Conservation (phyloP, 1,284 basidiomycete species). For the Laetiporus sulphureus region DNA sequence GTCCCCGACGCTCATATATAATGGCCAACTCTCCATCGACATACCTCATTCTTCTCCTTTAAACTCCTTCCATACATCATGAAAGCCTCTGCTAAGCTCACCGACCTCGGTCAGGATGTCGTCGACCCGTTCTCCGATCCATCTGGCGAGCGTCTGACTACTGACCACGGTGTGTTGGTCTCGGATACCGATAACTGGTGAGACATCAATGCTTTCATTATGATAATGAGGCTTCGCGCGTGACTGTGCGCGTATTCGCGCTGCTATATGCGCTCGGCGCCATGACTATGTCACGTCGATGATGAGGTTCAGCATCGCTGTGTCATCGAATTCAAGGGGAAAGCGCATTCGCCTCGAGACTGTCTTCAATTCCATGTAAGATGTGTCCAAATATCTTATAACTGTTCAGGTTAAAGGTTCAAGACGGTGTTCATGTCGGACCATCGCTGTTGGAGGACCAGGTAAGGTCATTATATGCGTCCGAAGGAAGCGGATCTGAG, state of each 20-base stretch:
- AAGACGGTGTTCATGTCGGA: conserved; percentile 36
- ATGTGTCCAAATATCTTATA: no score
- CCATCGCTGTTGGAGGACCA: conserved; percentile 63
- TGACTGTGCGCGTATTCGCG: no score
- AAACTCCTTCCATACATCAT: conserved; percentile 23
- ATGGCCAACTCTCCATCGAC: conserved; percentile 17
- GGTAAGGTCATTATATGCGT: conserved; percentile 5
- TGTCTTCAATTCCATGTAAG: no score
- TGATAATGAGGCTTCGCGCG: no score
- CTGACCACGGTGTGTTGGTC: conserved; percentile 53
- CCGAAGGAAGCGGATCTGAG: background rate
- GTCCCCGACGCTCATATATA: conserved; percentile 3
- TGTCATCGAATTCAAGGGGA: no score
- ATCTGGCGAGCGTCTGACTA: conserved; percentile 43
- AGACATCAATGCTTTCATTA: conserved; percentile 10
- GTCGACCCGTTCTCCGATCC: conserved; percentile 28
- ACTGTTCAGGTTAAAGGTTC: conserved; percentile 52
- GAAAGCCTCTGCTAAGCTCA: conserved; percentile 35
- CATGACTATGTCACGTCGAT: no score
- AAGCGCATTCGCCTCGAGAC: no score
- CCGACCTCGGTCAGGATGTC: conserved; percentile 40
- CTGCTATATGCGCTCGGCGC: no score
- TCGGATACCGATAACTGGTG: conserved; percentile 63
- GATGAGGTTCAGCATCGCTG: no score
- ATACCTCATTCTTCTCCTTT: conserved; percentile 20